These are phyloP conservation scores for Talinum fruticosum DNA, from an alignment of 148 eudicot species.

Conservation along the genomic window DNA sequence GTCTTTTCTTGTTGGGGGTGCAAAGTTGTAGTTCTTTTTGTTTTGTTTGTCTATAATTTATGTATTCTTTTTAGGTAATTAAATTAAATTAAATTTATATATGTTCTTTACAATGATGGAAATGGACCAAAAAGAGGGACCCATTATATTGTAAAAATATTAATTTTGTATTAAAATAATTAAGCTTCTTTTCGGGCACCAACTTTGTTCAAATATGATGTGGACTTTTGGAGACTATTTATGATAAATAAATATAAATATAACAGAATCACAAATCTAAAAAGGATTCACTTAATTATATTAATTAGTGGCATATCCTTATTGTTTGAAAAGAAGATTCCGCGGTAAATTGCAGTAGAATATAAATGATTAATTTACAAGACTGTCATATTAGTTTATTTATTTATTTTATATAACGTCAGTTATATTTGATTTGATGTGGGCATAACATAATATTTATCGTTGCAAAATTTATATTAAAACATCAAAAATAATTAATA, in stretches of 20 bases:
- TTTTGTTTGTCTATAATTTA: not conserved
- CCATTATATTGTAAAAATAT: not conserved
- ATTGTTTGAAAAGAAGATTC: conserved; percentile 15
- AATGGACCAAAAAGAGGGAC: conserved; percentile 6
- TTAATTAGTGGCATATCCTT: conserved; percentile 1
- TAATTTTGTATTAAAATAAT: not conserved
- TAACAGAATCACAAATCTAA: not conserved
- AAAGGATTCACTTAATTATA: not conserved
- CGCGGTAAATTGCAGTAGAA: conserved; percentile 29
- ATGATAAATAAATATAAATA: not conserved
- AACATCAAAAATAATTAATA: no score
- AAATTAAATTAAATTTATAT: no score
- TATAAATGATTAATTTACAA: conserved; percentile 25
- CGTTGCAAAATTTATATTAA: no score
- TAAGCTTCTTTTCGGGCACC: conserved; percentile 6
- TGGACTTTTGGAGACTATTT: not conserved
- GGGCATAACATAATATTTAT: no score
- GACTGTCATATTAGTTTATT: not conserved
- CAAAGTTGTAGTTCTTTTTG: conserved; percentile 18
- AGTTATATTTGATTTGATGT: no score
- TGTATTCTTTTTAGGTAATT: not conserved
- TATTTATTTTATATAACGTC: not conserved
- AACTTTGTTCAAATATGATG: conserved; percentile 7
- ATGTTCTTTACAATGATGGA: conserved; percentile 11
- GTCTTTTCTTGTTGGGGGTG: no score